Base-by-base conservation (phyloP, 169 alveolate genomes). In the Haemoproteus tartakovskyi region DNA sequence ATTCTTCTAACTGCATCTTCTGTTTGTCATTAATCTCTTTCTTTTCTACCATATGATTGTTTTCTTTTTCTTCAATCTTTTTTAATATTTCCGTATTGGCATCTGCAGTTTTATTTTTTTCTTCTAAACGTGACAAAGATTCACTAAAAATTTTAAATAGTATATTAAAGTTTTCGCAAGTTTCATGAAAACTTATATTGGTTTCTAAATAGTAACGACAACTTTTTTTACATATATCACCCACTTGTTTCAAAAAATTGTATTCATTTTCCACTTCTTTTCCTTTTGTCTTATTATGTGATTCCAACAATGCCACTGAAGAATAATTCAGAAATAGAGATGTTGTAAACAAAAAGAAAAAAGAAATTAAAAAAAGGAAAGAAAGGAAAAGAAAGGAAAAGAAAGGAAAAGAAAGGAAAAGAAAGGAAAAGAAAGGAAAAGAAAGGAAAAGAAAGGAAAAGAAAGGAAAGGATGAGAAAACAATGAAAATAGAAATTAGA, bases 191-290 rank as follows among this genome's bases (percentile, higher is more conserved):
- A 18, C 29, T 67, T 6, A 67, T 51, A 52, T 67, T 67, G 26
- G 70, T 52, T 21, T 52, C 70, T 30, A 51, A 67, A 38, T 67
- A 67, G 14, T 67, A 67, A 14, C 54, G 70, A 29, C 70, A 67
- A 40, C 82, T 67, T 24, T 24, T 38, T 54, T 67, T 67, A 33
- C 82, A 67, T 19, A 67, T 70, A 30, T 67, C 70, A 52, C 82
- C 82, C 18, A 67, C 26, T 40, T 67, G 33, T 27, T 52, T 67
- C 43, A 67, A 27, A 41, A 67, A 67, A 19, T 29, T 37, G 19
- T 67, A 51, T 16, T 67, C 82, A 14, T 29, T 43, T 24, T 41
- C 67, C 19, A 47, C 43, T 30, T 67, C 82, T 29, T 45, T 52
- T 46, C 45, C 40, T 60, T 67, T 67, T 11, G 67, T 67, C 45